Conservation (phyloP, 257 asterid species). For the Solanum bulbocastanum region DNA sequence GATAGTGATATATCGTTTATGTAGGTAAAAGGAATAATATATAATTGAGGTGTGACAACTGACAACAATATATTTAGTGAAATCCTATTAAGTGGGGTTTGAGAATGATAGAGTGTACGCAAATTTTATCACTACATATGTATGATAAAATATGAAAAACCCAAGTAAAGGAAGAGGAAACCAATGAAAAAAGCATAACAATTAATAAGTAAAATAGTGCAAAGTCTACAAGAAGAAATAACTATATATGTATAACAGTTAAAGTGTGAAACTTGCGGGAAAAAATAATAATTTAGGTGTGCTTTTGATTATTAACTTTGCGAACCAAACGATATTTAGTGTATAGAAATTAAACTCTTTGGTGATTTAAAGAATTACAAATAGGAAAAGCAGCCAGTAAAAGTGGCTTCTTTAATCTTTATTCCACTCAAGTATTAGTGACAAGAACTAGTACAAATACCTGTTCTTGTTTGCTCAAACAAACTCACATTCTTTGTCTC, state of each 20-base stretch:
- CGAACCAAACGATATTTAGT: neutral
- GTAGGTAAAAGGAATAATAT: neutral
- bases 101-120: fast-evolving
- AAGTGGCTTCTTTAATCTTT: conserved; percentile 14
- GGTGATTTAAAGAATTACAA: neutral
- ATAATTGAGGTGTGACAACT: neutral
- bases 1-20: neutral
- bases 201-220: neutral
- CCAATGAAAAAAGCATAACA: neutral
- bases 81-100: fast-evolving
- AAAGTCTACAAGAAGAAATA: neutral
- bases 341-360: neutral
- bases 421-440: conserved; percentile 7
- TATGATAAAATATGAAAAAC: no score
- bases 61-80: neutral
- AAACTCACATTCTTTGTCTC: conserved; percentile 26
- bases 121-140: neutral
- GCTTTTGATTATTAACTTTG: neutral
- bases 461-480: conserved; percentile 13
- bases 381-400: conserved; percentile 4
- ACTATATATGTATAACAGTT: neutral
- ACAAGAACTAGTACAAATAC: conserved; percentile 26
- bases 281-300: neutral
- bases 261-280: neutral
- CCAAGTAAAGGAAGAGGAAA: neutral